These are phyloP conservation scores for Xylariaceae sp. DNA, from an alignment of 2,329 filamentous ascomycete species.

Conservation along the genomic window DNA sequence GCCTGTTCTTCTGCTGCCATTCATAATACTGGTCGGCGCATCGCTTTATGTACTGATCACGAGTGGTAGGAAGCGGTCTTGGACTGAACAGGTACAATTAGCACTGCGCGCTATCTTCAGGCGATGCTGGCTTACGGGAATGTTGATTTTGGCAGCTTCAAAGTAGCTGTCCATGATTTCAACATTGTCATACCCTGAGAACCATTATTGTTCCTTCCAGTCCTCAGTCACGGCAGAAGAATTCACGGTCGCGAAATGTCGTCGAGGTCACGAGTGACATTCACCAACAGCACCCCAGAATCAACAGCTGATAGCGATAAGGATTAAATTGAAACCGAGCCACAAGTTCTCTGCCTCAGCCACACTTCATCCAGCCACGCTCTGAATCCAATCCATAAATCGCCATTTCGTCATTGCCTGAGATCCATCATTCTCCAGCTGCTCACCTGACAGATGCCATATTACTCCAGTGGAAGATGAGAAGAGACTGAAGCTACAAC, in stretches of 20 bases:
- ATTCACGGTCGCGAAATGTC: not conserved
- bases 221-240: not conserved
- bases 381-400: not conserved
- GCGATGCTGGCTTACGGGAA: constrained; percentile 53
- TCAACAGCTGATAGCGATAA: constrained; percentile 6
- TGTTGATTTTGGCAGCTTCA: constrained; percentile 68
- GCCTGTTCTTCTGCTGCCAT: constrained; percentile 66
- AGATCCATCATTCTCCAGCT: not conserved
- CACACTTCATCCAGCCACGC: not conserved
- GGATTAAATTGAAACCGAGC: not conserved
- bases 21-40: constrained; percentile 84
- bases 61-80: constrained; percentile 46
- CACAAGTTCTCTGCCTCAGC: not conserved
- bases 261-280: not conserved
- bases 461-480: not conserved
- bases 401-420: constrained; percentile 18
- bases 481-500: not conserved
- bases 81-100: constrained; percentile 37
- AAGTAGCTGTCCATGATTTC: constrained; percentile 67
- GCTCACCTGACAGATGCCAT: not conserved
- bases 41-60: constrained; percentile 60
- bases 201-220: constrained; percentile 19
- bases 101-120: constrained; percentile 5
- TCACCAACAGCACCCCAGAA: not conserved
- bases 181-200: constrained; percentile 33